A percentile compares a stretch with the other conserved stretches of the same genome.
These are phyloP conservation scores for Plantago major DNA, from an alignment of 257 asterid species.

Conservation along the genomic window DNA sequence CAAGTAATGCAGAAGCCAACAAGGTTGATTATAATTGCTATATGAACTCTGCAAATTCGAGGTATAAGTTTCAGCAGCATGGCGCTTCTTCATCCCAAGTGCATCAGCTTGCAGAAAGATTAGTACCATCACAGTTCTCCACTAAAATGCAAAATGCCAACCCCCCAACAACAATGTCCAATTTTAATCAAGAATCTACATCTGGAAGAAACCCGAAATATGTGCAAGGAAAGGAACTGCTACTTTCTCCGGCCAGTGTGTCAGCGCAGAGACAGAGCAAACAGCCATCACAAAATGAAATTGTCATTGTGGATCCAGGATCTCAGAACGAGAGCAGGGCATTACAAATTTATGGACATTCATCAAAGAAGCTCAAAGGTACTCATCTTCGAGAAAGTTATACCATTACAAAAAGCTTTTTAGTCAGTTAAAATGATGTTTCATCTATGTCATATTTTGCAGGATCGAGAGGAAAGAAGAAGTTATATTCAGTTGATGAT, in stretches of 20 bases:
- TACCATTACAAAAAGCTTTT: slow-evolving; percentile 14
- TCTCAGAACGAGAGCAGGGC: slow-evolving; percentile 32
- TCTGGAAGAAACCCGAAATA: slow-evolving; percentile 20
- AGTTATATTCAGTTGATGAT: slow-evolving; percentile 32
- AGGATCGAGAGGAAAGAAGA: slow-evolving; percentile 38
- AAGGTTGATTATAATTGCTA: slow-evolving; percentile 19
- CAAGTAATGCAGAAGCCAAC: slow-evolving; percentile 22
- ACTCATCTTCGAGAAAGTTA: slow-evolving; percentile 14
- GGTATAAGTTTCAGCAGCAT: slow-evolving; percentile 32
- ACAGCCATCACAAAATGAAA: slow-evolving; percentile 35
- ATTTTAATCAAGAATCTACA: slow-evolving; percentile 30
- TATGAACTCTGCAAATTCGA: slow-evolving; percentile 19
- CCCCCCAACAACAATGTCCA: slow-evolving; percentile 21
- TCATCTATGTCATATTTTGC: slow-evolving; percentile 25
- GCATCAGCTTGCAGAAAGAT: slow-evolving; percentile 28
- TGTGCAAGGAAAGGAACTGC: slow-evolving; percentile 27
- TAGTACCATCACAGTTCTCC: slow-evolving; percentile 17
- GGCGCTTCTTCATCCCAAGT: slow-evolving; percentile 13
- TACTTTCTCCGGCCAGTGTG: slow-evolving; percentile 24
- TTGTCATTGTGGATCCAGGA: slow-evolving; percentile 21
- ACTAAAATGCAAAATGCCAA: slow-evolving; percentile 31
- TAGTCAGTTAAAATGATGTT: slow-evolving; percentile 5
- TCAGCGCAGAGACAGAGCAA: slow-evolving; percentile 23
- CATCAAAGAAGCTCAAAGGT: slow-evolving; percentile 51
- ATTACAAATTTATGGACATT: slow-evolving; percentile 20